Conservation (phyloP, 1,284 basidiomycete species). For the Wolfiporia cocos region DNA sequence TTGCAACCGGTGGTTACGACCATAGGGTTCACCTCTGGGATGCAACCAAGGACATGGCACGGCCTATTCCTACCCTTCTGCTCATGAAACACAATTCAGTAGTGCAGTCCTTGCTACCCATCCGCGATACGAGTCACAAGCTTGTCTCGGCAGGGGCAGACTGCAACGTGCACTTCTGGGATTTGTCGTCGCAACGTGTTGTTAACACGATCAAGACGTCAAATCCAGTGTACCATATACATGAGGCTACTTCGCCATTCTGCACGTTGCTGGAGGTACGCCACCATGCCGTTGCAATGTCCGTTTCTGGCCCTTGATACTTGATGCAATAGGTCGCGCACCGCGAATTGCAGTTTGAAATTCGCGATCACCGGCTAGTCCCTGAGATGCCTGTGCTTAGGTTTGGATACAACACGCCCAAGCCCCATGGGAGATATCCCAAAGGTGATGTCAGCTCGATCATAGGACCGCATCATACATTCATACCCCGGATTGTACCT, state of each 20-base stretch:
- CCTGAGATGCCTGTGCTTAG: conserved; percentile 30
- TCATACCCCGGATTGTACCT: neutral
- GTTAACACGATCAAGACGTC: conserved; percentile 34
- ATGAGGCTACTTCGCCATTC: conserved; percentile 30
- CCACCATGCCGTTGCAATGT: neutral
- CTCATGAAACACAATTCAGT: conserved; percentile 38
- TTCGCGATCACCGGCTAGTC: conserved; percentile 38
- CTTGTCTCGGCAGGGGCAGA: conserved; percentile 43
- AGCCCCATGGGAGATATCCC: conserved; percentile 36
- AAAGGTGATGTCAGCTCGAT: conserved; percentile 30
- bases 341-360: conserved; percentile 45
- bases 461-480: neutral
- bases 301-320: neutral
- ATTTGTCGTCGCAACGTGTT: conserved; percentile 38
- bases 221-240: conserved; percentile 40
- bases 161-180: conserved; percentile 38
- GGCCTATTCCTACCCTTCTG: conserved; percentile 25
- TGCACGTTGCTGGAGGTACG: conserved; percentile 40
- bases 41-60: conserved; percentile 25
- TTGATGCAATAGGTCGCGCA: conserved; percentile 34
- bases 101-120: conserved; percentile 37
- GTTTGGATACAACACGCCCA: conserved; percentile 36
- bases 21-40: conserved; percentile 43
- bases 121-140: conserved; percentile 40
- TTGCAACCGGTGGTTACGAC: conserved; percentile 46